phyloP scores from a whole-genome alignment of 2,329 filamentous ascomycete genomes.

The Verticillium albo-atrum region DNA sequence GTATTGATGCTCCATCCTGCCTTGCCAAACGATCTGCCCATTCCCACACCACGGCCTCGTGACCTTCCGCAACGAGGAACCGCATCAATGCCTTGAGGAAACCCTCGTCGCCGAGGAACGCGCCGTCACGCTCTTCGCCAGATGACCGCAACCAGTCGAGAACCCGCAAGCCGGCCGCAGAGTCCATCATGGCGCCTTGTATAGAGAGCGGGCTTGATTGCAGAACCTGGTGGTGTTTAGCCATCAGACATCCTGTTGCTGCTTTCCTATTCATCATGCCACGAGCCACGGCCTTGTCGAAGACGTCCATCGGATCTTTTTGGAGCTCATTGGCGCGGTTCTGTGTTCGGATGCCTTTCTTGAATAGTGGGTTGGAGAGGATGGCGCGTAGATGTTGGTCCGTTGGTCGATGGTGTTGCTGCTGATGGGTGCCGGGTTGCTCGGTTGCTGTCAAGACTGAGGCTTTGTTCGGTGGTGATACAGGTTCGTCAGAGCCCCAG shows the following conservation, averaged over 20 bases:
- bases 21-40: slow-evolving; percentile 32
- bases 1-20: slow-evolving; percentile 7
- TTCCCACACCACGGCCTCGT: slow-evolving; percentile 46
- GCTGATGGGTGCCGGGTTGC: background rate
- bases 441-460: background rate
- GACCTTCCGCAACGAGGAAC: slow-evolving; percentile 48
- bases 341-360: slow-evolving; percentile 22
- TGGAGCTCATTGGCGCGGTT: slow-evolving; percentile 5
- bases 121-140: slow-evolving; percentile 39
- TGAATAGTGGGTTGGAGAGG: slow-evolving; percentile 53
- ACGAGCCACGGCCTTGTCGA: slow-evolving; percentile 49
- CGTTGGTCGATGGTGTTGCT: slow-evolving; percentile 27
- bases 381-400: slow-evolving; percentile 52
- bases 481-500: slow-evolving; percentile 27
- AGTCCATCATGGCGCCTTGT: slow-evolving; percentile 29
- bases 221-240: slow-evolving; percentile 37
- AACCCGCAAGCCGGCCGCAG: slow-evolving; percentile 42
- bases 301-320: slow-evolving; percentile 48
- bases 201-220: slow-evolving; percentile 26
- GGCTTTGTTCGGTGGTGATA: slow-evolving; percentile 4
- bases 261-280: slow-evolving; percentile 52
- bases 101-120: slow-evolving; percentile 36
- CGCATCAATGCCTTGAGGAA: slow-evolving; percentile 36
- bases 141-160: slow-evolving; percentile 50
- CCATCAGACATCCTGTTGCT: slow-evolving; percentile 49